Conservation (phyloP, 805 yeast genomes). For the Lipomyces yamanashiensis region DNA sequence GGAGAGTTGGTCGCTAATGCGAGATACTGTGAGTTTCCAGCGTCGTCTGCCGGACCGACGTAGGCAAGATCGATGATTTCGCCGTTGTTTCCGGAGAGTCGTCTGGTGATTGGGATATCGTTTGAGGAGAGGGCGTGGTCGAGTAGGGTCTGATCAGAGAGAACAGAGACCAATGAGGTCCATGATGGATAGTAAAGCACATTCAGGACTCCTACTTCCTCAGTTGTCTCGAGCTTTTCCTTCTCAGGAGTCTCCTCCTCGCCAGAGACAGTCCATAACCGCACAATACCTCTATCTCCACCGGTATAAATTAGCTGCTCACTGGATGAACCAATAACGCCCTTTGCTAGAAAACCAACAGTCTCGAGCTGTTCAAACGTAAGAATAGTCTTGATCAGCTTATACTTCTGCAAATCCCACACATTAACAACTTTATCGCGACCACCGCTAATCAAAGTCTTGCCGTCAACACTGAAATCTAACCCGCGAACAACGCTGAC, state of each 20-base stretch:
- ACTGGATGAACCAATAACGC: slow-evolving; percentile 13
- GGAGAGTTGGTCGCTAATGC: slow-evolving; percentile 96
- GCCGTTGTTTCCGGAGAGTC: slow-evolving; percentile 92
- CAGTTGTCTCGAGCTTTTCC: slow-evolving; percentile 55
- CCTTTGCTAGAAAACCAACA: slow-evolving; percentile 44
- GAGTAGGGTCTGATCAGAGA: slow-evolving; percentile 84
- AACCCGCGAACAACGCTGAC: slow-evolving; percentile 84
- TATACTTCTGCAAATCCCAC: slow-evolving; percentile 60
- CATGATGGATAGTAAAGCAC: slow-evolving; percentile 45
- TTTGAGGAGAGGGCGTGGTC: slow-evolving; percentile 49
- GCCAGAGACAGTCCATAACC: slow-evolving; percentile 65
- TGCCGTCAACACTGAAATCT: slow-evolving; percentile 61
- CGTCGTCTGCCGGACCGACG: slow-evolving; percentile 60
- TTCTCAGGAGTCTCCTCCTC: slow-evolving; percentile 51
- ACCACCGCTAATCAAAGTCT: slow-evolving; percentile 75
- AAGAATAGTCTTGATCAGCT: slow-evolving; percentile 69
- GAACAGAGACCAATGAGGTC: slow-evolving; percentile 54
- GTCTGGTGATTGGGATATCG: slow-evolving; percentile 51
- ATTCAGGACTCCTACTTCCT: slow-evolving; percentile 74
- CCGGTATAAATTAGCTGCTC: slow-evolving; percentile 62
- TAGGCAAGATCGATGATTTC: slow-evolving; percentile 87
- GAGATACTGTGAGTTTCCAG: slow-evolving; percentile 46
- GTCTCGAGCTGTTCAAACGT: slow-evolving; percentile 57
- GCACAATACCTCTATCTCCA: slow-evolving; percentile 74
- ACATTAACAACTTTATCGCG: slow-evolving; percentile 77